phyloP scores from a whole-genome alignment of 331 rosid genomes.

The Erythrophleum ivorense region DNA sequence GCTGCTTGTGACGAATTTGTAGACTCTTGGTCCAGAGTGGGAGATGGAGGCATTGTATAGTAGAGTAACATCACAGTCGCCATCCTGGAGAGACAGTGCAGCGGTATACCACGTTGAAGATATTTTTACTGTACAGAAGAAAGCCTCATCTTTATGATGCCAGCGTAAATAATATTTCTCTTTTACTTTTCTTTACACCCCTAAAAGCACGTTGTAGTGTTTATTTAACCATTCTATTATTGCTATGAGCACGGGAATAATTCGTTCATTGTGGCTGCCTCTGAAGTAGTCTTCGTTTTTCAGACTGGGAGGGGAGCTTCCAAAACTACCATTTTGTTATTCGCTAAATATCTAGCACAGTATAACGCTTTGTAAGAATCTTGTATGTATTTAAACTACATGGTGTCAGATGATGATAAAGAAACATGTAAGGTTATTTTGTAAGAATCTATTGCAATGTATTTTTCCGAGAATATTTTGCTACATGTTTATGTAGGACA shows the following conservation, averaged over 20 bases:
- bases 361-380: not conserved
- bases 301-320: constrained; percentile 9
- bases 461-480: not conserved
- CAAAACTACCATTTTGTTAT: not conserved
- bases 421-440: no score
- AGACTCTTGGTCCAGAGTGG: constrained; percentile 26
- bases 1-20: constrained; percentile 33
- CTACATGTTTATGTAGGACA: not conserved
- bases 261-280: constrained; percentile 17
- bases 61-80: constrained; percentile 13
- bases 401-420: not conserved
- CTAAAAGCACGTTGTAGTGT: not conserved
- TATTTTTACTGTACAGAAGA: constrained; percentile 21
- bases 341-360: not conserved
- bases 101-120: not conserved
- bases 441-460: not conserved
- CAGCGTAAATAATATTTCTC: constrained; percentile 11
- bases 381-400: not conserved
- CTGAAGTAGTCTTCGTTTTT: constrained; percentile 1
- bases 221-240: constrained; percentile 6
- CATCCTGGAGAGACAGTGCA: not conserved
- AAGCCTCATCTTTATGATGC: constrained; percentile 4
- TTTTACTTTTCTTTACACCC: not conserved
- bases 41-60: constrained; percentile 18
- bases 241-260: not conserved